A percentile compares a stretch with the other conserved stretches of the same genome.
These are phyloP conservation scores for Dendrocalamus latiflorus DNA, from an alignment of 202 grass and related monocot species.

Conservation along the genomic window DNA sequence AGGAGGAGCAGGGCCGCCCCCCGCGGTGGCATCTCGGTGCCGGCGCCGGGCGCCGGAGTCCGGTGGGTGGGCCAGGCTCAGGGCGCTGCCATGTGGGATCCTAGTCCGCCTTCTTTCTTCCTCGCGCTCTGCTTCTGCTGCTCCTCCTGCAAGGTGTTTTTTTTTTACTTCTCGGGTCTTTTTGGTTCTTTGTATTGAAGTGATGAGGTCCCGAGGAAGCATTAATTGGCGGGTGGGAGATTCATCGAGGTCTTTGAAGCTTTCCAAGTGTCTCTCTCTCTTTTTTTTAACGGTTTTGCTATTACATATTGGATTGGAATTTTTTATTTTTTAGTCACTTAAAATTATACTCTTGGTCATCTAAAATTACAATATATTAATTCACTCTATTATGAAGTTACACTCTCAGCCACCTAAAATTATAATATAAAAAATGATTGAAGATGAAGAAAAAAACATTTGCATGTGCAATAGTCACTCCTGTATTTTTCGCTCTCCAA, in stretches of 20 bases:
- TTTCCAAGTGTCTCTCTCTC: neutral
- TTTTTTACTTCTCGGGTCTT: neutral
- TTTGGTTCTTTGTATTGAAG: conserved; percentile 55
- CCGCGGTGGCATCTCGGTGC: conserved; percentile 37
- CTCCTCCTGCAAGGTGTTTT: neutral
- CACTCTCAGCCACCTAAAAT: no score
- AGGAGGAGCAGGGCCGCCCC: conserved; percentile 18
- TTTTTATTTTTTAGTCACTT: no score
- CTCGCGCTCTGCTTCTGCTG: no score
- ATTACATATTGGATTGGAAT: no score
- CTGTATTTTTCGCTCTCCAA: neutral
- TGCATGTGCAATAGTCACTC: no score
- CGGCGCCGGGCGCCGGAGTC: neutral
- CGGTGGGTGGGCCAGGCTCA: neutral
- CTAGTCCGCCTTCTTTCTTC: conserved; percentile 22
- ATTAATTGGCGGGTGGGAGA: conserved; percentile 57
- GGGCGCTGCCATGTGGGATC: conserved; percentile 37
- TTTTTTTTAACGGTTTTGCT: neutral
- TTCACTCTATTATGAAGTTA: no score
- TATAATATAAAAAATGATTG: no score
- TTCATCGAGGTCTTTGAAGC: conserved; percentile 23
- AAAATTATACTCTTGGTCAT: no score
- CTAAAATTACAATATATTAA: no score
- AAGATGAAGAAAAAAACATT: no score
- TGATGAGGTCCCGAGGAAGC: conserved; percentile 37